These are phyloP conservation scores for Gnaphalium uliginosum DNA, from an alignment of 129 eudicot genomes.

Conservation along the genomic window DNA sequence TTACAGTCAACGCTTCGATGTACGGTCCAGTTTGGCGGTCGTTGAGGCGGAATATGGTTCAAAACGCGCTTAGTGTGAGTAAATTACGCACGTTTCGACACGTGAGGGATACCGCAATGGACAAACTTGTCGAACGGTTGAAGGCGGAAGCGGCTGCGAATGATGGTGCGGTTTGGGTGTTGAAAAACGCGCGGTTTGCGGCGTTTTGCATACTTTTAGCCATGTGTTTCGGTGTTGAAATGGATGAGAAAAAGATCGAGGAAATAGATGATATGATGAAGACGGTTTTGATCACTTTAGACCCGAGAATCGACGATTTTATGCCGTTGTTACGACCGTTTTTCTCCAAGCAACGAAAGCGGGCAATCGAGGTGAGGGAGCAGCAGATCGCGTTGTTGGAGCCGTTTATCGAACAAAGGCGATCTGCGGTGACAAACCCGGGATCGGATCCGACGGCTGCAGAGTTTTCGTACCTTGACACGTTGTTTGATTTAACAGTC, in stretches of 20 bases:
- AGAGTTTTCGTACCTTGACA: conserved; percentile 72
- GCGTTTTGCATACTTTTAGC: conserved; percentile 59
- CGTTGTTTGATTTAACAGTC: conserved; percentile 53
- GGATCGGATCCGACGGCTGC: conserved; percentile 45
- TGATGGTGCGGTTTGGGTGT: conserved; percentile 63
- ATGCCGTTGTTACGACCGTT: conserved; percentile 59
- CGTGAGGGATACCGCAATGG: conserved; percentile 55
- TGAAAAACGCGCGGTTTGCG: conserved; percentile 64
- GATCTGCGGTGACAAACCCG: conserved; percentile 40
- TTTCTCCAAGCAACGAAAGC: conserved; percentile 60
- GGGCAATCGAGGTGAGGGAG: conserved; percentile 44
- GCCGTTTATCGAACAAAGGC: conserved; percentile 53
- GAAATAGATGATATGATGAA: conserved; percentile 70
- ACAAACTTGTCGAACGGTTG: conserved; percentile 44
- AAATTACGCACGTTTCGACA: conserved; percentile 45
- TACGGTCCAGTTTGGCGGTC: conserved; percentile 87
- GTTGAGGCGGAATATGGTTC: conserved; percentile 72
- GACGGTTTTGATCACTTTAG: conserved; percentile 54
- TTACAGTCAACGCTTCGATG: conserved; percentile 68
- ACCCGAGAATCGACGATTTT: conserved; percentile 71
- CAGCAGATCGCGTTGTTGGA: conserved; percentile 55
- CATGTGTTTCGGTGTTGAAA: conserved; percentile 79
- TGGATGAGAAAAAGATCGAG: conserved; percentile 59
- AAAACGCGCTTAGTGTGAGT: conserved; percentile 52
- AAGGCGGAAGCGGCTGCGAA: conserved; percentile 50